These are phyloP conservation scores for Paramecium caudatum DNA, from an alignment of 73 alveolate species.

Conservation along the genomic window DNA sequence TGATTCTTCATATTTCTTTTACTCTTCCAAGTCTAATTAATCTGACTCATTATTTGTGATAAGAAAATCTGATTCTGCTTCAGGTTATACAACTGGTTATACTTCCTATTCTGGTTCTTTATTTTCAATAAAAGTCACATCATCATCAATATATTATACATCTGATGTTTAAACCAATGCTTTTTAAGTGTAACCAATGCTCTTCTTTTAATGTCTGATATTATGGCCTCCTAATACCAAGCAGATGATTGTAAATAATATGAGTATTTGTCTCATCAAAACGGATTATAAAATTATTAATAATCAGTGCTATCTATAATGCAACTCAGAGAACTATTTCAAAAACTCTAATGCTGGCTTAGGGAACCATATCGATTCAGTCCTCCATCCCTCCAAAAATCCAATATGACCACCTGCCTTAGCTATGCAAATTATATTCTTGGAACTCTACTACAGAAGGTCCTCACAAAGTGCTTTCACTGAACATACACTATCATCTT, in stretches of 20 bases:
- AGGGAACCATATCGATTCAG: slow-evolving; percentile 37
- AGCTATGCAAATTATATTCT: background rate
- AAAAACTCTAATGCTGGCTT: slow-evolving; percentile 48
- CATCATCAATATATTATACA: slow-evolving; percentile 51
- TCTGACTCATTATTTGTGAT: slow-evolving; percentile 3
- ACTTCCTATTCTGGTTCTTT: background rate
- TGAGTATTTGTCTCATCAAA: slow-evolving; percentile 20
- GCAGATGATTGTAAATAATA: slow-evolving; percentile 19
- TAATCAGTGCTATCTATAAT: background rate
- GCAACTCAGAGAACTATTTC: background rate
- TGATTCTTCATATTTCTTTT: slow-evolving; percentile 13
- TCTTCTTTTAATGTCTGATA: background rate
- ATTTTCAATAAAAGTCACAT: background rate
- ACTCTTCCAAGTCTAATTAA: slow-evolving; percentile 46
- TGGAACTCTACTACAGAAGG: background rate
- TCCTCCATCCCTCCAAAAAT: slow-evolving; percentile 12
- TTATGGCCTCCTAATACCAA: slow-evolving; percentile 32
- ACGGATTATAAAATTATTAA: slow-evolving; percentile 62
- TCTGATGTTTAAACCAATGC: slow-evolving; percentile 24
- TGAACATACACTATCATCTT: slow-evolving; percentile 15
- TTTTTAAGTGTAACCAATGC: background rate
- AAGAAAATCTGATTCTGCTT: background rate
- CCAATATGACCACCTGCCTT: slow-evolving; percentile 61
- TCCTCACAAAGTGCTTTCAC: background rate
- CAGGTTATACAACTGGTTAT: too few species aligned